Conservation (phyloP, 306 rosid species). For the Vigna unguiculata region DNA sequence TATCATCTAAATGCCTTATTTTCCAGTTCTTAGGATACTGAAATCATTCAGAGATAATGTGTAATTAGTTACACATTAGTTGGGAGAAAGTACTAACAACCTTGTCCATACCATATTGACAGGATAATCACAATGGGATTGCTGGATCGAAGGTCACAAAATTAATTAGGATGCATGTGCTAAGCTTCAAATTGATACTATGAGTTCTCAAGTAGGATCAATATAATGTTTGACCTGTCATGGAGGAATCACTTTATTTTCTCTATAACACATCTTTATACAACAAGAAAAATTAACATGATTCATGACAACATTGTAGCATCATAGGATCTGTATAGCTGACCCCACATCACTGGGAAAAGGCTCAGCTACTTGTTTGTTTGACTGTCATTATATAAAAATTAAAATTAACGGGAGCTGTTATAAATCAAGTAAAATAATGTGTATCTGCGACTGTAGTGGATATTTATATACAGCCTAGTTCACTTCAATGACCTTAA, state of each 20-base stretch:
- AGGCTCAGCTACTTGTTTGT: not conserved
- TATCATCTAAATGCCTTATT: slow-evolving; percentile 9
- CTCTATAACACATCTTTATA: not conserved
- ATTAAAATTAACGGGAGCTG: not conserved
- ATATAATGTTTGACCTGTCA: slow-evolving; percentile 12
- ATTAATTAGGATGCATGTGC: not conserved
- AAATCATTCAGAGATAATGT: not conserved
- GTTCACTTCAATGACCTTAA: slow-evolving; percentile 7
- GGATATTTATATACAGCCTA: slow-evolving; percentile 10
- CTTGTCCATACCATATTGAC: slow-evolving; percentile 37
- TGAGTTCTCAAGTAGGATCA: slow-evolving; percentile 5
- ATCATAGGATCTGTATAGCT: not conserved
- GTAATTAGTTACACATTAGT: slow-evolving; percentile 4
- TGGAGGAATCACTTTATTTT: not conserved
- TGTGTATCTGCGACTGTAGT: not conserved
- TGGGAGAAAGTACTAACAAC: slow-evolving; percentile 19
- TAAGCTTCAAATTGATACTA: slow-evolving; percentile 9
- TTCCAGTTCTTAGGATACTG: not conserved
- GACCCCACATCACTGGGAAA: not conserved
- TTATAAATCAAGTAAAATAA: slow-evolving; percentile 19
- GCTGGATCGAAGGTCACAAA: not conserved
- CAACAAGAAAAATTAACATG: slow-evolving; percentile 30
- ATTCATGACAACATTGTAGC: not conserved
- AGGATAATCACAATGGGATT: slow-evolving; percentile 25
- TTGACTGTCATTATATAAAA: not conserved